Conservation (phyloP, 2,329 filamentous ascomycete genomes). For the Ilyonectria destructans region DNA sequence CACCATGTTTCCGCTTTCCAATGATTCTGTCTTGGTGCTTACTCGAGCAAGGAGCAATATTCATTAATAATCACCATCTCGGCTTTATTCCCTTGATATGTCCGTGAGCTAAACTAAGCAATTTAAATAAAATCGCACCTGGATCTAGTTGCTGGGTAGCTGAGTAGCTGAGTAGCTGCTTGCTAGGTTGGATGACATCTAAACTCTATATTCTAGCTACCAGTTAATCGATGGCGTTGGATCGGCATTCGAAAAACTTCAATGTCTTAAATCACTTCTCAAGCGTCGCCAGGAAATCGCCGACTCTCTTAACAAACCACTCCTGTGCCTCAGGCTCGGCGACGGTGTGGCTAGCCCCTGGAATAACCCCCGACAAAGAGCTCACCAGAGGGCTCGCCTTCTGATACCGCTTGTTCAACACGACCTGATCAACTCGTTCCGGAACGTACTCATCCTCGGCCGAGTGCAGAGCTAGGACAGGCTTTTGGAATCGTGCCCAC, state of each 20-base stretch:
- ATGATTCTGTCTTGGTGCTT: background rate
- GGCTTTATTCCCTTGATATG: background rate
- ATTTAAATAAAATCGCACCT: background rate
- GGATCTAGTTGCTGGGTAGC: no score
- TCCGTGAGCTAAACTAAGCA: background rate
- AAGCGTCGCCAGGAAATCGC: conserved; percentile 61
- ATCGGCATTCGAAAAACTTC: no score
- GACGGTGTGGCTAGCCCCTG: conserved; percentile 68
- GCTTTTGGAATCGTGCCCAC: conserved; percentile 77
- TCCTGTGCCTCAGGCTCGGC: conserved; percentile 61
- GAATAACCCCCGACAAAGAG: conserved; percentile 67
- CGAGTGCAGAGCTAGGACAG: conserved; percentile 77
- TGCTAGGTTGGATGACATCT: no score
- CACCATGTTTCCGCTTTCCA: background rate
- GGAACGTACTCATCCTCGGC: conserved; percentile 79
- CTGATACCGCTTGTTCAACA: conserved; percentile 72
- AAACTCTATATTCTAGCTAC: no score
- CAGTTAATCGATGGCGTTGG: no score
- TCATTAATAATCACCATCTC: background rate
- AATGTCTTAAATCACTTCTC: conserved; percentile 18
- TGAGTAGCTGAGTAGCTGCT: no score
- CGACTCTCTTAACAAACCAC: conserved; percentile 67
- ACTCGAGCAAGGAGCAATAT: background rate
- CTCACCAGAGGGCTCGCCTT: conserved; percentile 63
- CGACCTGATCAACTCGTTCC: conserved; percentile 69